Conservation (phyloP, 768 basidiomycete genomes). For the Russula ochroleuca region DNA sequence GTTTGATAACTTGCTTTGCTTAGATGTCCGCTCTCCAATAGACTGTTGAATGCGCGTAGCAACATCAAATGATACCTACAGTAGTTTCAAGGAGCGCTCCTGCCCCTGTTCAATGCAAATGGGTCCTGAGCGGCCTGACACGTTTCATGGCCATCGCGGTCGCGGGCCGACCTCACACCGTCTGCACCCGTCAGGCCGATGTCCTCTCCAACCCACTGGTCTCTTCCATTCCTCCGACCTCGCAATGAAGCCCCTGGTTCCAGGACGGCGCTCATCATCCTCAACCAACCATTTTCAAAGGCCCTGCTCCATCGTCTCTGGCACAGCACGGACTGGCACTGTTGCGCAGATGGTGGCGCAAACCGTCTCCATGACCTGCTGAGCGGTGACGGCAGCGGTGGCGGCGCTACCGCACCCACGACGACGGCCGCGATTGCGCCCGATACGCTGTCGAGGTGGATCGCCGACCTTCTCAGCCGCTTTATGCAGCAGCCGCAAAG, state of each 20-base stretch:
- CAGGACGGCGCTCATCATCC: constrained; percentile 63
- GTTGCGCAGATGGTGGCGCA: constrained; percentile 58
- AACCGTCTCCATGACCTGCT: constrained; percentile 59
- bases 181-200: neutral
- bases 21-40: constrained; percentile 14
- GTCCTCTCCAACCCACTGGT: constrained; percentile 14
- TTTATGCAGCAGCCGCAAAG: neutral
- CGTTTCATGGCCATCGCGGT: neutral
- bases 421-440: neutral
- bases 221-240: constrained; percentile 19
- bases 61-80: too few species aligned
- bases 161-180: neutral
- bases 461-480: neutral
- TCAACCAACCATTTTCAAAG: constrained; percentile 82
- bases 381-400: neutral
- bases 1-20: constrained; percentile 16
- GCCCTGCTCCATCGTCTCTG: constrained; percentile 59
- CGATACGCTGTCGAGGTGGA: neutral
- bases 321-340: constrained; percentile 32
- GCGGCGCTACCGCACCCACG: neutral
- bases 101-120: too few species aligned
- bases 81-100: too few species aligned
- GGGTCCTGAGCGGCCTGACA: too few species aligned
- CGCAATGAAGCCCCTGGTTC: neutral
- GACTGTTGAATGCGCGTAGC: neutral